These are phyloP conservation scores for Gryganskiella cystojenkinii DNA, from an alignment of 192 early-diverging fungal species.

Conservation along the genomic window DNA sequence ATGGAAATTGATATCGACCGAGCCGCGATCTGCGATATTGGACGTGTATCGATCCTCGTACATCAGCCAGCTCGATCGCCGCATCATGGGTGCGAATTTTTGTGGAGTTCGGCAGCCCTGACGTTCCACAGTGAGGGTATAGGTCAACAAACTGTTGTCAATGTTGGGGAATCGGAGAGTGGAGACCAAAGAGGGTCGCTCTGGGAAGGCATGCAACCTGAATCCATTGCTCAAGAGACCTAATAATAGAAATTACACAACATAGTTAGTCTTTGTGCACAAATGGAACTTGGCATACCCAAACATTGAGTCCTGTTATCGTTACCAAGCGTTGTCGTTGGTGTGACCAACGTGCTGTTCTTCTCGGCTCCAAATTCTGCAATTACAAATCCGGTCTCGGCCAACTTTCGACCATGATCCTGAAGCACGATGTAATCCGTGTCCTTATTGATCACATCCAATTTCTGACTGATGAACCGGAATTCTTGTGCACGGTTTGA, in stretches of 20 bases:
- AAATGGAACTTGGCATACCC: background rate
- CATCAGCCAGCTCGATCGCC: conserved; percentile 67
- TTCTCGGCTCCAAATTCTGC: conserved; percentile 56
- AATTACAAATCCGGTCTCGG: conserved; percentile 60
- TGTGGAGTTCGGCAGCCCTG: conserved; percentile 41
- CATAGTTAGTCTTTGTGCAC: background rate
- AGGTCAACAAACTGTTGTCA: conserved; percentile 64
- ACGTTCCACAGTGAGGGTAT: conserved; percentile 57
- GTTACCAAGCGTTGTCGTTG: conserved; percentile 58
- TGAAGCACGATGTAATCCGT: conserved; percentile 30
- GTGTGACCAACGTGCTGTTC: conserved; percentile 22
- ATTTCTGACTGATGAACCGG: conserved; percentile 19
- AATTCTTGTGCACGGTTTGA: conserved; percentile 16
- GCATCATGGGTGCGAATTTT: conserved; percentile 61
- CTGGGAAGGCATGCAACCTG: conserved; percentile 50
- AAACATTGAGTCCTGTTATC: background rate
- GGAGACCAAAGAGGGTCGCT: conserved; percentile 53
- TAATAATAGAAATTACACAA: background rate
- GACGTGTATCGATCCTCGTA: conserved; percentile 67
- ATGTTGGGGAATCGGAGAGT: conserved; percentile 61
- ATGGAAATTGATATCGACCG: conserved; percentile 61
- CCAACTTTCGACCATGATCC: conserved; percentile 40
- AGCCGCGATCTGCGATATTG: conserved; percentile 36
- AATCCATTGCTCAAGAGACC: conserved; percentile 52
- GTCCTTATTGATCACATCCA: conserved; percentile 12